These are phyloP conservation scores for Ogataea paradorogensis DNA, from an alignment of 805 yeast species.

Conservation along the genomic window DNA sequence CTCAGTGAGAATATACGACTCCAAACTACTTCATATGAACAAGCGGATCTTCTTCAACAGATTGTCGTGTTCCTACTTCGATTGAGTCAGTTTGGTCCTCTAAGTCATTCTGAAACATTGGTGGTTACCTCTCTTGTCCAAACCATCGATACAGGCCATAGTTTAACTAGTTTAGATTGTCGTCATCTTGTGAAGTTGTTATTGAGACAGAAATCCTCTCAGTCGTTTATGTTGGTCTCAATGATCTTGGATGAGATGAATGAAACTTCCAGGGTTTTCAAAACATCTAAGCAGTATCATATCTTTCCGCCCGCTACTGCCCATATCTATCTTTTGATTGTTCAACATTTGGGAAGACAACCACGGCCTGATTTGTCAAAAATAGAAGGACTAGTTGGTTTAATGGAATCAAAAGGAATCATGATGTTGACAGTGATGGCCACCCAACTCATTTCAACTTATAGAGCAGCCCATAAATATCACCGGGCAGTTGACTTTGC, in stretches of 20 bases:
- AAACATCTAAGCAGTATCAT: conserved; percentile 8
- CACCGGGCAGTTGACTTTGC: conserved; percentile 32
- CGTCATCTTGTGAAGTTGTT: conserved; percentile 24
- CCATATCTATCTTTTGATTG: conserved; percentile 40
- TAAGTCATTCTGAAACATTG: neutral
- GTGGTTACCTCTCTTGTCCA: conserved; percentile 14
- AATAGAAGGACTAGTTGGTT: conserved; percentile 30
- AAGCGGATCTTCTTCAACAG: conserved; percentile 15
- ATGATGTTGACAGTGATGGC: conserved; percentile 36
- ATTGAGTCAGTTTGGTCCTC: neutral
- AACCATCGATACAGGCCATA: conserved; percentile 23
- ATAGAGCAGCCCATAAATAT: conserved; percentile 8
- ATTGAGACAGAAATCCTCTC: conserved; percentile 21
- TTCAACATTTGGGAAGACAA: conserved; percentile 35
- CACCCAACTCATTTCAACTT: conserved; percentile 37
- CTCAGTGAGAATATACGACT: conserved; percentile 11
- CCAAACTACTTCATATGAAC: conserved; percentile 17
- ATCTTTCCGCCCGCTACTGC: conserved; percentile 39
- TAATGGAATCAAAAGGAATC: conserved; percentile 32
- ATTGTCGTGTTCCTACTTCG: conserved; percentile 15
- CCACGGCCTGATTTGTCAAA: conserved; percentile 24
- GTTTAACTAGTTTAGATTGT: conserved; percentile 27
- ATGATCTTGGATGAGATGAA: conserved; percentile 33
- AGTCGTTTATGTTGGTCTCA: conserved; percentile 28
- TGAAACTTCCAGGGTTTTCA: conserved; percentile 9